Conservation (phyloP, 768 basidiomycete species). For the Artomyces pyxidatus region DNA sequence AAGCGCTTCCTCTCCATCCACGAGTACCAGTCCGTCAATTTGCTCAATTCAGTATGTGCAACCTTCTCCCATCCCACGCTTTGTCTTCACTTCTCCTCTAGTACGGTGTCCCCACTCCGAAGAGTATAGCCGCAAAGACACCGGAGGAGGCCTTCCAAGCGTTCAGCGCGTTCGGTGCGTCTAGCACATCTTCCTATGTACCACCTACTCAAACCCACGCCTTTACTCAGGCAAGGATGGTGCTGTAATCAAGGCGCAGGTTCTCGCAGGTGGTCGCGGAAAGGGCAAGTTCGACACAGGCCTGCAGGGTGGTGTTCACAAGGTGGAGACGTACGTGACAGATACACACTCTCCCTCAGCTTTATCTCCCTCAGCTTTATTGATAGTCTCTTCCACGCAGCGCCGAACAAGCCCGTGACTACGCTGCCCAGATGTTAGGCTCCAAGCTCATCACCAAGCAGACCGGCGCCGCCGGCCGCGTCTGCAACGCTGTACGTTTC, state of each 20-base stretch:
- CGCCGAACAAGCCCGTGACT: constrained; percentile 71
- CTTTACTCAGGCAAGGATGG: constrained; percentile 51
- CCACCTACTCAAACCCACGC: background rate
- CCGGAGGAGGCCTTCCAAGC: constrained; percentile 86
- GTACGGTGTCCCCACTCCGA: constrained; percentile 96
- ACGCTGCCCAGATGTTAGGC: constrained; percentile 89
- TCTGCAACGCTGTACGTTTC: constrained; percentile 84
- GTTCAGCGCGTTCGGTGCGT: constrained; percentile 71
- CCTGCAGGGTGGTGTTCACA: constrained; percentile 95
- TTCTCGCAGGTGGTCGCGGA: constrained; percentile 95
- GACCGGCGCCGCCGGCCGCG: constrained; percentile 83
- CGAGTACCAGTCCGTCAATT: constrained; percentile 93
- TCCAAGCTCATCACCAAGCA: constrained; percentile 97
- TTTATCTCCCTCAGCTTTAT: background rate
- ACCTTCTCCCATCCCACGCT: background rate
- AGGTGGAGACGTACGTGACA: constrained; percentile 65
- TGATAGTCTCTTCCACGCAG: constrained; percentile 45
- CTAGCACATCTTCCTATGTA: background rate
- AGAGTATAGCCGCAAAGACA: constrained; percentile 78
- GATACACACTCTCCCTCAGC: background rate
- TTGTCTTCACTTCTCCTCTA: constrained; percentile 25
- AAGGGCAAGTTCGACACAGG: constrained; percentile 97
- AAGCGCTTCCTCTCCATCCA: constrained; percentile 93
- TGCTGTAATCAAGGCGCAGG: constrained; percentile 97
- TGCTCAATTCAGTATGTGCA: constrained; percentile 84